Evolutionary conservation across 371 early-diverging fungal species (phyloP).

Genomic region (Mucor ambiguus): DNA sequence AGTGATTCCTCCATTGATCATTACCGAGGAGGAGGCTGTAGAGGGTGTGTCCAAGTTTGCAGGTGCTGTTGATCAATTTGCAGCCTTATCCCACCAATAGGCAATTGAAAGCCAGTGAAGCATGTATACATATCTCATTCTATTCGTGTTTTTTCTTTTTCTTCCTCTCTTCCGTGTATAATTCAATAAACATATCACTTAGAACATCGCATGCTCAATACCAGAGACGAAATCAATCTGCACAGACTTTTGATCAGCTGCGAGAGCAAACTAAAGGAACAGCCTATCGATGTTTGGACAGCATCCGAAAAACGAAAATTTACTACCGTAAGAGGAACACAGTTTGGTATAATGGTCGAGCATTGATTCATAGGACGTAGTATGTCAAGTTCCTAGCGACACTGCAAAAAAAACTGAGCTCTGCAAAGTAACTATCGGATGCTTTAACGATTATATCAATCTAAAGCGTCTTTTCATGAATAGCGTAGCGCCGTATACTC

Average conservation of each 20-base stretch:
- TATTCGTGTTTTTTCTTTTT: constrained; percentile 7
- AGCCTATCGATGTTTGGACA: constrained; percentile 30
- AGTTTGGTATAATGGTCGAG: background rate
- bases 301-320: constrained; percentile 41
- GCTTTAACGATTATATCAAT: too few relatives aligned
- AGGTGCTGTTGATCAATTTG: constrained; percentile 60
- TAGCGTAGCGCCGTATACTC: constrained; percentile 1
- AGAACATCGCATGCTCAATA: constrained; percentile 11
- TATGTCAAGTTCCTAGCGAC: constrained; percentile 20
- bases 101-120: constrained; percentile 4
- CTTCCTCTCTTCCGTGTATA: background rate
- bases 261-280: constrained; percentile 30
- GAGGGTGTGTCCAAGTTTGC: constrained; percentile 67
- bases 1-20: constrained; percentile 85
- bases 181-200: background rate
- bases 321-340: constrained; percentile 31
- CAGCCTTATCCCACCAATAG: background rate
- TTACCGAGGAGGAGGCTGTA: constrained; percentile 69
- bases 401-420: background rate
- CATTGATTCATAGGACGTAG: constrained; percentile 8
- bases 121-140: background rate
- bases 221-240: constrained; percentile 40
- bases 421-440: constrained; percentile 6
- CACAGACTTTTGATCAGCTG: constrained; percentile 36
- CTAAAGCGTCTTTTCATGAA: background rate